These are phyloP conservation scores for Pleurotus salmoneostramineus DNA, from an alignment of 768 basidiomycete species.

Conservation along the genomic window DNA sequence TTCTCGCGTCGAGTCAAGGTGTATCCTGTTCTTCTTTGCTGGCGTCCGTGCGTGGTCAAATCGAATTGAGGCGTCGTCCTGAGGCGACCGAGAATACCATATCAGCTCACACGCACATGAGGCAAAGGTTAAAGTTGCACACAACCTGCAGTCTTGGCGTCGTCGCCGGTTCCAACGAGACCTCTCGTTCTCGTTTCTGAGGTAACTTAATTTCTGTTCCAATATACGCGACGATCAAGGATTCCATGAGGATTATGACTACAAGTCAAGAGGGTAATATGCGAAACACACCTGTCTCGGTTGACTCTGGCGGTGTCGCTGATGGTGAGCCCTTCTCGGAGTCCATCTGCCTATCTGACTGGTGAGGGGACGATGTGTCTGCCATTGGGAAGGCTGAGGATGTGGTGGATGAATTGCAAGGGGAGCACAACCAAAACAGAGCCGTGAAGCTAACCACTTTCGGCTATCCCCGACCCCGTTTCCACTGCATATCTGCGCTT, in stretches of 20 bases:
- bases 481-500: not conserved
- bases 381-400: not conserved
- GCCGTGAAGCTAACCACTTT: constrained; percentile 12
- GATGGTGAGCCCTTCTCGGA: constrained; percentile 25
- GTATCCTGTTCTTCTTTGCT: constrained; percentile 72
- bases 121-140: not conserved
- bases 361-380: not conserved
- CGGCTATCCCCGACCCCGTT: constrained; percentile 32
- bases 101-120: constrained; percentile 7
- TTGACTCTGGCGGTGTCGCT: constrained; percentile 36
- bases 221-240: not conserved
- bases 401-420: constrained; percentile 3
- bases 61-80: constrained; percentile 37
- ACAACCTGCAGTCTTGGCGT: constrained; percentile 37
- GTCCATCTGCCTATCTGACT: not conserved
- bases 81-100: constrained; percentile 6
- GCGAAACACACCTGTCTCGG: constrained; percentile 34
- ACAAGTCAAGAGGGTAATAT: not conserved
- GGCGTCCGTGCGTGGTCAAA: constrained; percentile 50
- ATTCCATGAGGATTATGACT: not conserved
- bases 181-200: constrained; percentile 74
- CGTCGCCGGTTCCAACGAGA: constrained; percentile 66
- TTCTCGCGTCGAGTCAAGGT: constrained; percentile 59
- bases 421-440: not conserved
- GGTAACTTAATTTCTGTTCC: constrained; percentile 44